Percentiles rank a stretch among this genome's conserved stretches.
phyloP scores from a whole-genome alignment of 805 yeast genomes.

The Yarrowia sp. region DNA sequence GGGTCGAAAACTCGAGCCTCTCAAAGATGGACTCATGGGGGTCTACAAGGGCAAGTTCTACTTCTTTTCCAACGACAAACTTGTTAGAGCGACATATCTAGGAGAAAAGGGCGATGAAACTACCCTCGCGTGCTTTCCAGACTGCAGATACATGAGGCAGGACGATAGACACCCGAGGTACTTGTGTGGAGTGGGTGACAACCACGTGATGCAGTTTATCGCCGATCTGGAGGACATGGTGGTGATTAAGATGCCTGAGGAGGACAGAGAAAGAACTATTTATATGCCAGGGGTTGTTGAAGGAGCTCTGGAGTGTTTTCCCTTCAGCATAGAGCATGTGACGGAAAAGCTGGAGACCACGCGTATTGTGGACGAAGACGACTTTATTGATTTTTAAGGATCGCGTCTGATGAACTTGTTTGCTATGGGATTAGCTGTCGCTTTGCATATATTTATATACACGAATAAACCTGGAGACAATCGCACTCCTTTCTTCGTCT shows the following conservation, averaged over 20 bases:
- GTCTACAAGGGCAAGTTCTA: background rate
- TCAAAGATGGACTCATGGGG: background rate
- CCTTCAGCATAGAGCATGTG: background rate
- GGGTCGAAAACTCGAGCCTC: too few species aligned
- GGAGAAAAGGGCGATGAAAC: background rate
- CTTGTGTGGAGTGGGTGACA: background rate
- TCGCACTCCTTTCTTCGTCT: too few species aligned
- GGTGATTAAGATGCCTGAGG: background rate
- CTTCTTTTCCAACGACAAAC: background rate
- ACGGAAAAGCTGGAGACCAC: background rate
- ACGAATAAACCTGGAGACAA: too few species aligned
- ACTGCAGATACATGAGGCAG: background rate
- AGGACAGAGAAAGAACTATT: background rate
- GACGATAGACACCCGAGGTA: background rate
- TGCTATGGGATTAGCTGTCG: too few species aligned
- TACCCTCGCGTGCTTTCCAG: background rate
- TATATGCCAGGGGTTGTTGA: background rate
- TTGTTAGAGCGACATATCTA: background rate
- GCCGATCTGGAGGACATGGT: background rate
- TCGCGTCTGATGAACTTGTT: too few species aligned
- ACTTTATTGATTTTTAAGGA: background rate
- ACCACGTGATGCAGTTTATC: background rate
- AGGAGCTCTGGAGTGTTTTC: background rate
- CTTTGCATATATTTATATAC: too few species aligned
- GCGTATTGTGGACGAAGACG: background rate